Evolutionary conservation across 257 asterid species (phyloP), one percentile per base, ranked within the genome.

Genomic region (Mentha longifolia): DNA sequence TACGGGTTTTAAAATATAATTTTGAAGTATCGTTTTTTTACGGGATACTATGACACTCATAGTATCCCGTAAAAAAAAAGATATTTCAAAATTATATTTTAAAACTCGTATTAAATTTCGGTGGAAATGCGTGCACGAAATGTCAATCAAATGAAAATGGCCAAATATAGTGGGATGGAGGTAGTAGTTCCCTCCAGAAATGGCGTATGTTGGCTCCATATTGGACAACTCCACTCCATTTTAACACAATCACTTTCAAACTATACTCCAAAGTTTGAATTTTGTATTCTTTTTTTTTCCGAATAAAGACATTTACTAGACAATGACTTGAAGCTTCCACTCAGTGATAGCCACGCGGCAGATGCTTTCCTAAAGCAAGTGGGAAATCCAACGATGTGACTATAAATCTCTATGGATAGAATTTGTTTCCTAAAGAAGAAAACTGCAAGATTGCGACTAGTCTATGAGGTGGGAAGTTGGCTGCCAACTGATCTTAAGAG

Each of bases 241-340:
- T 65, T 41, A 63, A 73, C 17, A 0, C 22, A 30, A 39, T 45
- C 35, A 19, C 31, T 33, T 37, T 17, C 61, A 1, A 63, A 19
- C 45, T 25, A 42, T 3, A 51, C 1, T 30, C 50, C 19, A 74
- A 49, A 12, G 0, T 5, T 13, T 30, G 33, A 16, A 43, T 50
- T 39, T 35, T 10, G 7, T 39, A 9, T 61, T 16, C 25, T 58
- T 35, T 13, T 25, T 7, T 17, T 51, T 51, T 51, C 25, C 28
- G 3, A 51, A 51, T 51, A 51, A 51, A 17, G 25, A 43, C 28
- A 74, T 74, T 59, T 11, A 37, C 73, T 66, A 66, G 73, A 74
- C 65, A 45, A 16, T 51, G 33, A 17, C n/a, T 7, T 14, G 9
- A 30, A 41, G 8, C 30, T 12, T 52, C 14, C 0, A 52, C 41